phyloP scores from a whole-genome alignment of 495 filamentous ascomycete species.

The Daldinia vernicosa region DNA sequence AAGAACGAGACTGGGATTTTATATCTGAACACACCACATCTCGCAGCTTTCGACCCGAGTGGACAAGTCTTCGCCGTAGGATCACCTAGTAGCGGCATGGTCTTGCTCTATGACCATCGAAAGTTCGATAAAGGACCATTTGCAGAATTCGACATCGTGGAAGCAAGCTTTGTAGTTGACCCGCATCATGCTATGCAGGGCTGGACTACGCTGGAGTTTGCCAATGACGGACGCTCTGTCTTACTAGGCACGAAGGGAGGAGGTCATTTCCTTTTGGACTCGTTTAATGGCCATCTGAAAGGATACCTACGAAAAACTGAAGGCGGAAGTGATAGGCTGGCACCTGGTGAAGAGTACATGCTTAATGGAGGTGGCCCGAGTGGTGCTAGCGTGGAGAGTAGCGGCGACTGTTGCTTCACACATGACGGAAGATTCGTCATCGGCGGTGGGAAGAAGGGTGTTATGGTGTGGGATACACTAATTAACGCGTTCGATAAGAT shows the following conservation, averaged over 20 bases:
- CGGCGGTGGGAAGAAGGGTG: conserved; percentile 75
- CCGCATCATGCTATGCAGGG: conserved; percentile 55
- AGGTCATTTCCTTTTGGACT: conserved; percentile 89
- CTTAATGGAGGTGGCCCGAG: conserved; percentile 42
- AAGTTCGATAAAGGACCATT: conserved; percentile 94
- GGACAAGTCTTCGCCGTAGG: conserved; percentile 91
- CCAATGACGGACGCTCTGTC: conserved; percentile 90
- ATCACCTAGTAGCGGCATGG: conserved; percentile 74
- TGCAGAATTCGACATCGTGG: conserved; percentile 79
- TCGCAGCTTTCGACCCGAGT: conserved; percentile 87
- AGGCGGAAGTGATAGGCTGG: conserved; percentile 55
- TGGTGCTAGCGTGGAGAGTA: conserved; percentile 56
- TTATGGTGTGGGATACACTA: conserved; percentile 85
- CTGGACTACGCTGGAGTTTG: conserved; percentile 92
- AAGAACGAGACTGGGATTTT: conserved; percentile 79
- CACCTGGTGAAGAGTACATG: conserved; percentile 55
- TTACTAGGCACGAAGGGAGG: conserved; percentile 80
- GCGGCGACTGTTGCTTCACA: conserved; percentile 85
- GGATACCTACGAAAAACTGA: conserved; percentile 64
- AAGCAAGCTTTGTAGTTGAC: conserved; percentile 49
- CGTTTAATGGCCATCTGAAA: conserved; percentile 80
- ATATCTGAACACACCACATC: conserved; percentile 76
- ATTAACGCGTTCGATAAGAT: conserved; percentile 61
- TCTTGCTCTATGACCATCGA: conserved; percentile 91
- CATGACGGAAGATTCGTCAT: conserved; percentile 88